Evolutionary conservation across 768 basidiomycete genomes (phyloP), one percentile per base, ranked within the genome.

Genomic region (Mycena indigotica): DNA sequence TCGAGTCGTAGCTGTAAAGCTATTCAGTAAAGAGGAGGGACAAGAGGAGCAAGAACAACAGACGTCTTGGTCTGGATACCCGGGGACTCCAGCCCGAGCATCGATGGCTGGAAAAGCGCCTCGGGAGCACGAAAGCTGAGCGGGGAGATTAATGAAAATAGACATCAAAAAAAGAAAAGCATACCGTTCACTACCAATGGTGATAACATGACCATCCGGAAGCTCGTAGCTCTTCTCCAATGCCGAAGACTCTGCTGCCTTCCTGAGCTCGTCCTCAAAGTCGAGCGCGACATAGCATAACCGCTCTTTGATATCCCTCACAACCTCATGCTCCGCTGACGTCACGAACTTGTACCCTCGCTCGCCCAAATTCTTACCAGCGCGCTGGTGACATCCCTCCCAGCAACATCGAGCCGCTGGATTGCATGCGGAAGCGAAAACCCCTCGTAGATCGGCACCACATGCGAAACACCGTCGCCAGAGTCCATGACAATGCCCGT

Each of bases 251-350:
- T 59, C 28, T 8, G 58, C 48, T 28, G 58, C 58, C 5, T 15
- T 45, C 10, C 35, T 26, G 12, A 55, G 39, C 39, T 59, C 58
- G 21, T 60, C 26, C 23, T 56, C 87, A 29, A 60, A 60, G 19
- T 58, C 57, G 2, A 54, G 35, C 1, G 57, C 52, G 25, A 58
- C 57, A 24, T 88, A 67, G 88, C 87, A 80, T 51, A 65, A 53
- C 78, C 85, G 85, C 78, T 87, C 86, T 78, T 89, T 89, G 77
- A 89, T 88, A 70, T 89, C 88, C 40, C 88, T 79, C 57, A 89
- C 87, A 53, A 89, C 87, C 78, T 88, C 86, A 64, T 79, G 77
- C 73, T 87, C 86, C 29, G 85, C 86, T 3, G 85, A 83, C 50
- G 87, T 89, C 61, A 84, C 87, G 79, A 89, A 89, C 15, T 80